These are phyloP conservation scores for Erysimum pusillum DNA, from an alignment of 441 rosid species.

Conservation along the genomic window DNA sequence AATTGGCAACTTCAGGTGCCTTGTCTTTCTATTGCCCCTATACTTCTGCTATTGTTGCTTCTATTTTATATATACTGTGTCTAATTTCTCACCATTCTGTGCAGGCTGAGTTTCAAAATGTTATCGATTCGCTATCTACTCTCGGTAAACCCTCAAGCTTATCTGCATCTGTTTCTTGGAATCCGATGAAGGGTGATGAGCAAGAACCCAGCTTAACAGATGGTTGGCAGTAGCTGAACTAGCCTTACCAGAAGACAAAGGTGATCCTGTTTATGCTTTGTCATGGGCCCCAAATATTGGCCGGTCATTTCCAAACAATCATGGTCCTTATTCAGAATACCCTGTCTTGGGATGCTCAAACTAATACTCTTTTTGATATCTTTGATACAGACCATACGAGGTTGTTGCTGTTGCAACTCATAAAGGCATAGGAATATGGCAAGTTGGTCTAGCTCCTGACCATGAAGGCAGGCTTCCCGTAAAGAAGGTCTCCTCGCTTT, in stretches of 20 bases:
- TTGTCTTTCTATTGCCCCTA: background rate
- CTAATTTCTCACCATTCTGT: slow-evolving; percentile 13
- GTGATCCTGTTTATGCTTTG: slow-evolving; percentile 75
- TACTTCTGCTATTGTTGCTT: background rate
- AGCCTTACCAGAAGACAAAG: slow-evolving; percentile 77
- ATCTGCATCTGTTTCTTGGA: slow-evolving; percentile 89
- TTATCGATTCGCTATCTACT: slow-evolving; percentile 72
- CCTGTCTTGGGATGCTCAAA: background rate
- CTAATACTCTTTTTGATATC: slow-evolving; percentile 5
- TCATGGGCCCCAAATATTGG: slow-evolving; percentile 96
- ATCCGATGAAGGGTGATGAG: too few relatives aligned
- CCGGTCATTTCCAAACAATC: slow-evolving; percentile 54
- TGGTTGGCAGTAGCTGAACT: slow-evolving; percentile 96
- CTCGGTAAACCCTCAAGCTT: slow-evolving; percentile 64
- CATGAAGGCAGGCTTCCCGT: slow-evolving; percentile 74
- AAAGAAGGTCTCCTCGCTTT: slow-evolving; percentile 70
- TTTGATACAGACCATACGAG: slow-evolving; percentile 73
- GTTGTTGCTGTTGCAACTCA: slow-evolving; percentile 80
- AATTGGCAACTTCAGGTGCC: slow-evolving; percentile 93
- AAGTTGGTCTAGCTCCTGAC: slow-evolving; percentile 75
- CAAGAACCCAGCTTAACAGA: slow-evolving; percentile 86
- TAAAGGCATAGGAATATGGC: slow-evolving; percentile 87
- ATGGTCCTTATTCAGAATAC: background rate
- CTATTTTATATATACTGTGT: background rate
- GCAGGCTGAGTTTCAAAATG: slow-evolving; percentile 94